phyloP scores from a whole-genome alignment of 2,329 filamentous ascomycete genomes.

The Pyricularia grisea region DNA sequence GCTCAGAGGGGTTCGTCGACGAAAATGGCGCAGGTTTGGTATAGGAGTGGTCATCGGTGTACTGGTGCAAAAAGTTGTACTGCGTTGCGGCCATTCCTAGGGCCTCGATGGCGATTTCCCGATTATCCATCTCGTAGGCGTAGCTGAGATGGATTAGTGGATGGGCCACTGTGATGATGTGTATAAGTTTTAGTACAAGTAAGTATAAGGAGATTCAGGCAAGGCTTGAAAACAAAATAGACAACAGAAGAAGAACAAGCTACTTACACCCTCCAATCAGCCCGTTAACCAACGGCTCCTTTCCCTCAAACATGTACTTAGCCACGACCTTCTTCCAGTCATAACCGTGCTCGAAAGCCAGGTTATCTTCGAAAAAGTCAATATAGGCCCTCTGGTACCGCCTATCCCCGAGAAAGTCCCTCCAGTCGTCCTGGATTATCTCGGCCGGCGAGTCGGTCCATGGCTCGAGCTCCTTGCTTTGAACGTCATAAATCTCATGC shows the following conservation, averaged over 20 bases:
- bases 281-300: slow-evolving; percentile 71
- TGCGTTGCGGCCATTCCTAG: slow-evolving; percentile 56
- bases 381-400: slow-evolving; percentile 83
- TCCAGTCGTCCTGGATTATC: slow-evolving; percentile 76
- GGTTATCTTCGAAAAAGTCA: slow-evolving; percentile 90
- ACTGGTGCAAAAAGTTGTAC: slow-evolving; percentile 53
- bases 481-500: slow-evolving; percentile 70
- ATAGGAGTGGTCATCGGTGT: slow-evolving; percentile 64
- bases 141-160: slow-evolving; percentile 94
- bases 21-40: slow-evolving; percentile 50
- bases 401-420: slow-evolving; percentile 68
- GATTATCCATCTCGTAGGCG: slow-evolving; percentile 78
- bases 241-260: neutral
- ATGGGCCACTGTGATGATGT: slow-evolving; percentile 58
- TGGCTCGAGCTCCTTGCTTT: slow-evolving; percentile 60
- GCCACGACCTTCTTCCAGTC: slow-evolving; percentile 73
- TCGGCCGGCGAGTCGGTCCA: slow-evolving; percentile 84
- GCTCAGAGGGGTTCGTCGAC: slow-evolving; percentile 55
- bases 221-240: neutral
- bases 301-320: slow-evolving; percentile 66
- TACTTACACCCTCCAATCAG: slow-evolving; percentile 67
- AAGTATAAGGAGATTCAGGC: neutral
- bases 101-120: slow-evolving; percentile 82
- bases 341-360: slow-evolving; percentile 63
- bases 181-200: neutral